Evolutionary conservation across 1,284 basidiomycete genomes (phyloP).

Genomic region (Tilletia horrida): DNA sequence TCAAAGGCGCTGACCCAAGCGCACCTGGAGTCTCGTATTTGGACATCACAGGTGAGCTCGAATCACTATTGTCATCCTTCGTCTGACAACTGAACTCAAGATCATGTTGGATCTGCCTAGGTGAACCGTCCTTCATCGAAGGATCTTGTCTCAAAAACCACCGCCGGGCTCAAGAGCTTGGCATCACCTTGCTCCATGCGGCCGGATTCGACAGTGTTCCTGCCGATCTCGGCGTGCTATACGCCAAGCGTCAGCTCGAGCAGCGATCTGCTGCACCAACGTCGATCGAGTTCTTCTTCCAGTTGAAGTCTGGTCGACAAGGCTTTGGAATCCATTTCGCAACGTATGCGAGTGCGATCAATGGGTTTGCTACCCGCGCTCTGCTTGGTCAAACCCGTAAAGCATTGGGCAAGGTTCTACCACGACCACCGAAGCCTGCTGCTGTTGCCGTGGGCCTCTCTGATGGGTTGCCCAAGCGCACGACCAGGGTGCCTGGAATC

Average conservation of each 20-base stretch:
- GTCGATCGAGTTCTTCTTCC: constrained; percentile 24
- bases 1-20: not conserved
- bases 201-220: constrained; percentile 13
- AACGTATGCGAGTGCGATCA: constrained; percentile 29
- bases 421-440: constrained; percentile 20
- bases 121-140: constrained; percentile 11
- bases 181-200: not conserved
- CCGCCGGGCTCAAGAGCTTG: constrained; percentile 7
- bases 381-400: constrained; percentile 21
- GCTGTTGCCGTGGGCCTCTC: constrained; percentile 20
- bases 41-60: constrained; percentile 14
- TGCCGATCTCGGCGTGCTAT: constrained; percentile 17
- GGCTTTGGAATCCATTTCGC: constrained; percentile 25
- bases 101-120: not conserved
- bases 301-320: constrained; percentile 11
- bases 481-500: not conserved
- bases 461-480: constrained; percentile 19
- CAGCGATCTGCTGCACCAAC: constrained; percentile 18
- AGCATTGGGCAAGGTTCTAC: constrained; percentile 15
- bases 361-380: constrained; percentile 26
- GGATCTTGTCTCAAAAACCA: constrained; percentile 5
- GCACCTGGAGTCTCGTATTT: not conserved
- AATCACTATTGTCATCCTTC: not conserved
- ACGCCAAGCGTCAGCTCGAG: constrained; percentile 16
- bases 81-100: not conserved